phyloP scores from a whole-genome alignment of 2,329 filamentous ascomycete species.

The Penicillium sp. region DNA sequence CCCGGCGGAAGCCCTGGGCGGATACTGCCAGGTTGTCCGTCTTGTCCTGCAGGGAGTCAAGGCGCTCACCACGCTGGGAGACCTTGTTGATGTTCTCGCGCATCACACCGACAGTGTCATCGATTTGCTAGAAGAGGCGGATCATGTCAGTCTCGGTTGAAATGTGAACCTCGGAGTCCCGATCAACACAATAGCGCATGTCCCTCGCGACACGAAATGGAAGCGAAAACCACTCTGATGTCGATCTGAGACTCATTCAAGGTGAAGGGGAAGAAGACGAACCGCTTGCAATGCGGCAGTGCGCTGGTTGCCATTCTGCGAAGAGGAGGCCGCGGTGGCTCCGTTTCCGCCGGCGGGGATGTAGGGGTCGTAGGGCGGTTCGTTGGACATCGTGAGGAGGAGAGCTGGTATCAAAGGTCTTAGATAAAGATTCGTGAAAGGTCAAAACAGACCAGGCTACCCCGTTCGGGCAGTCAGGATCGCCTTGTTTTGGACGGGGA shows the following conservation, averaged over 20 bases:
- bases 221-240: not conserved
- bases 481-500: slow-evolving; percentile 17
- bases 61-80: slow-evolving; percentile 81
- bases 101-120: slow-evolving; percentile 93
- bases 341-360: slow-evolving; percentile 64
- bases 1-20: slow-evolving; percentile 90
- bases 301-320: slow-evolving; percentile 57
- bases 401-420: slow-evolving; percentile 7
- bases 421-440: slow-evolving; percentile 14
- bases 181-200: not conserved
- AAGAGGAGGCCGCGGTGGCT: slow-evolving; percentile 49
- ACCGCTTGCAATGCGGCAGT: slow-evolving; percentile 78
- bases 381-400: slow-evolving; percentile 46
- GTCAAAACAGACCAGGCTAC: slow-evolving; percentile 6
- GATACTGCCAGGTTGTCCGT: slow-evolving; percentile 87
- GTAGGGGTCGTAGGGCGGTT: slow-evolving; percentile 79
- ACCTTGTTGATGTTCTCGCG: slow-evolving; percentile 97
- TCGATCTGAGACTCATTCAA: slow-evolving; percentile 5
- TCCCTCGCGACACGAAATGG: not conserved
- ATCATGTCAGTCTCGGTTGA: slow-evolving; percentile 19
- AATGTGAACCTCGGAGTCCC: not conserved
- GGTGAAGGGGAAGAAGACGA: slow-evolving; percentile 46
- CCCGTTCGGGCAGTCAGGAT: slow-evolving; percentile 16
- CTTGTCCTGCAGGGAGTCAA: slow-evolving; percentile 88
- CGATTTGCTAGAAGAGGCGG: slow-evolving; percentile 70